A percentile compares a stretch with the other conserved stretches of the same genome.
Evolutionary conservation across 2,329 filamentous ascomycete species (phyloP).

Genomic region (Ceratocystis diversiconidia): DNA sequence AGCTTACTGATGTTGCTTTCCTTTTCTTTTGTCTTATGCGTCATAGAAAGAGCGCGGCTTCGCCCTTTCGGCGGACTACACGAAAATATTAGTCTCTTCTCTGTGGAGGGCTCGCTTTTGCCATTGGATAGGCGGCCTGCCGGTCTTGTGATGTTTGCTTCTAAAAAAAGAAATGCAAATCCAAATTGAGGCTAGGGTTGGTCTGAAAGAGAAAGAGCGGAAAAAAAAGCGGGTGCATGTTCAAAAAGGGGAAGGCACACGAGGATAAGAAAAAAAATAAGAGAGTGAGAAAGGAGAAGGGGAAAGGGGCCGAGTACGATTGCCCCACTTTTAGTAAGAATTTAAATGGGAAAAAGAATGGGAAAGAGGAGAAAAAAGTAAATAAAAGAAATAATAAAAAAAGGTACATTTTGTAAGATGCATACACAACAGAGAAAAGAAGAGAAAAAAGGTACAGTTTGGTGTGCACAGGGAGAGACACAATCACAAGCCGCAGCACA

Average conservation of each 20-base stretch:
- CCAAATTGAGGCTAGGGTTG: background rate
- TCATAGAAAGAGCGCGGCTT: too few species aligned
- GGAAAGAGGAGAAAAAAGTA: background rate
- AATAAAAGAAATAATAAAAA: too few species aligned
- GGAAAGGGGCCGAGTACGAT: background rate
- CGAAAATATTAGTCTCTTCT: background rate
- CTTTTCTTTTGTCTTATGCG: too few species aligned
- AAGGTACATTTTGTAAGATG: background rate
- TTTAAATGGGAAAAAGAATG: background rate
- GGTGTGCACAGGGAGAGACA: background rate
- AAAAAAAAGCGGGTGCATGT: background rate
- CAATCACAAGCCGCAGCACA: background rate
- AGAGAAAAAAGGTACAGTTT: background rate
- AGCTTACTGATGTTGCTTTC: too few species aligned
- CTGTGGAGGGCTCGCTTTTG: background rate
- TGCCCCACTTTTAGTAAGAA: background rate
- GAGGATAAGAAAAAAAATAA: background rate
- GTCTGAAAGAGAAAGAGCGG: background rate
- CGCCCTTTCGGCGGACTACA: background rate
- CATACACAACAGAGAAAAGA: background rate
- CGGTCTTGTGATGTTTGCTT: background rate
- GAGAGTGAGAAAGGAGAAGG: background rate
- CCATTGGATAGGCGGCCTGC: background rate
- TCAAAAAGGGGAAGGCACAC: background rate
- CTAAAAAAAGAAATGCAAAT: slow-evolving; percentile 1